Conservation (phyloP, 306 rosid species). For the Vigna mungo region DNA sequence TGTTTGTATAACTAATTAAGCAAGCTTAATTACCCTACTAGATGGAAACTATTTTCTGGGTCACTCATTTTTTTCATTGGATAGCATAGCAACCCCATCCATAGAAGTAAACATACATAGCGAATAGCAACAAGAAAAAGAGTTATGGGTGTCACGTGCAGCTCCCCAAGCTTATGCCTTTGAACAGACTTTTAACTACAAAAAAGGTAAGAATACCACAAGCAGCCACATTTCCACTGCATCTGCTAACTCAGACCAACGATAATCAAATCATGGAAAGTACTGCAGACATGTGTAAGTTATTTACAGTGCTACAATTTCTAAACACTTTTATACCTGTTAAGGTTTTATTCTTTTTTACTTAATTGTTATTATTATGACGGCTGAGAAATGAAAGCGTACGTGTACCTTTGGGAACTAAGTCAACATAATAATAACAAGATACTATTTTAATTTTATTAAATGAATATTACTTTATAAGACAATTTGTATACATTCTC, state of each 20-base stretch:
- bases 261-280: neutral
- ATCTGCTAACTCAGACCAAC: neutral
- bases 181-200: neutral
- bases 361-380: too few species aligned
- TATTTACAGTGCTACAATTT: neutral
- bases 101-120: neutral
- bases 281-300: neutral
- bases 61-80: conserved; percentile 19
- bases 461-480: too few species aligned
- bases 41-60: conserved; percentile 11
- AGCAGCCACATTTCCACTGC: neutral
- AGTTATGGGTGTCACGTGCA: conserved; percentile 35
- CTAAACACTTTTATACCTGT: too few species aligned
- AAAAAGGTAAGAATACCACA: neutral
- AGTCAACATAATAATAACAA: neutral
- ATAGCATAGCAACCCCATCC: neutral
- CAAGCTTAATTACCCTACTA: neutral
- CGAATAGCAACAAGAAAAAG: neutral
- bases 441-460: neutral
- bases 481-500: neutral
- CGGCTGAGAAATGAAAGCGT: too few species aligned
- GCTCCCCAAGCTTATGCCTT: neutral
- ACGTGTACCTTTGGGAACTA: too few species aligned
- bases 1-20: neutral
- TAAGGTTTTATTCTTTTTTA: neutral